Evolutionary conservation across 192 early-diverging fungal species (phyloP), one percentile per base, ranked within the genome.

Genomic region (Radiomyces spectabilis): DNA sequence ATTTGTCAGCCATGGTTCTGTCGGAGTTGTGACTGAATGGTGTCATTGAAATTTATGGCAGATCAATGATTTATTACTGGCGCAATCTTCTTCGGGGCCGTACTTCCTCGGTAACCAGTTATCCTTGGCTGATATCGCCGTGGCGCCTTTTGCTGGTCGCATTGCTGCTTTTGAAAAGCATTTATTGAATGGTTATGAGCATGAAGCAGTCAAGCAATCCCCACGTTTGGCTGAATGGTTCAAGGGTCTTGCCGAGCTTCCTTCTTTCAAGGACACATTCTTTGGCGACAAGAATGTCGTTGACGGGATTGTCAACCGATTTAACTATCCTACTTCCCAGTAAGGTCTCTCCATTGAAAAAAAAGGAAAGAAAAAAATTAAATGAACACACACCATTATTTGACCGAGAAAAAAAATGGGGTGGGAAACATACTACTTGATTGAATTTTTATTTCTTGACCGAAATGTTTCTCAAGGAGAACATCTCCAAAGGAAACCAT

Each of bases 31-130:
- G n/a, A n/a, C n/a, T n/a, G n/a, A n/a, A n/a, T n/a, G n/a, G n/a
- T n/a, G n/a, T n/a, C n/a, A n/a, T n/a, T n/a, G n/a, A n/a, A n/a
- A n/a, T 49, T 41, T 35, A 44, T 44, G 16, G n/a, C 58, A 77
- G 68, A 33, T 75, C 33, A 62, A 70, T 47, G 51, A 57, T 15
- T 37, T 79, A 7, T 43, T 73, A 4, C 25, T 43, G 5, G 67
- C 68, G 46, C 53, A 53, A 32, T 51, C 63, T 45, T 12, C 33
- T n/a, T 33, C 44, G 2, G 76, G 76, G 19, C 64, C 67, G 27
- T 78, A 63, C 43, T 74, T 71, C 59, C 47, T 78, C 9, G 76
- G 76, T 13, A 55, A 60, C 2, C 51, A 73, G 40, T 78, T 63
- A 43, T 60, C 69, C 1, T 59, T 78, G 40, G 76, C 76, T 21